Evolutionary conservation across 441 rosid genomes (phyloP).

Genomic region (Pelargonium citronellum): DNA sequence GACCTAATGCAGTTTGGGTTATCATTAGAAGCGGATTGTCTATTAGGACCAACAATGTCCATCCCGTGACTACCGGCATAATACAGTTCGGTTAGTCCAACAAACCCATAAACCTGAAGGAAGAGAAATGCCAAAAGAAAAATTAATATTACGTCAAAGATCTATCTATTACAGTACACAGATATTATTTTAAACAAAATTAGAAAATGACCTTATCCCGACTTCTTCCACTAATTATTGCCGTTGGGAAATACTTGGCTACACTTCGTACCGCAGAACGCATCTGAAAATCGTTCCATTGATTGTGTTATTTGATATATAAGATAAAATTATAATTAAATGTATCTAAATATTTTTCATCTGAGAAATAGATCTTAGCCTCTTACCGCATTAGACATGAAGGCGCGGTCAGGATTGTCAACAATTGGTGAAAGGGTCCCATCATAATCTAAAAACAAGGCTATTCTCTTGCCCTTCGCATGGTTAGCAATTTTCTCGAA

Average conservation of each 20-base stretch:
- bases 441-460: slow-evolving; percentile 87
- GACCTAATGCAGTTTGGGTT: slow-evolving; percentile 39
- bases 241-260: slow-evolving; percentile 83
- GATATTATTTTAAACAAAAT: too few species aligned
- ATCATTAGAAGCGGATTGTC: slow-evolving; percentile 37
- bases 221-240: slow-evolving; percentile 96
- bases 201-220: slow-evolving; percentile 62
- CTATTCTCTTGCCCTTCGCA: slow-evolving; percentile 82
- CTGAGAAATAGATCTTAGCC: slow-evolving; percentile 10
- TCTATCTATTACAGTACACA: not conserved
- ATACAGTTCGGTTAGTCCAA: slow-evolving; percentile 65
- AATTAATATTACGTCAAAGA: not conserved
- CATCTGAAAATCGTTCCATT: slow-evolving; percentile 49
- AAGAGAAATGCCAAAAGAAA: slow-evolving; percentile 14
- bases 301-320: not conserved
- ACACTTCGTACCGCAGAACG: slow-evolving; percentile 60
- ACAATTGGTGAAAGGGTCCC: slow-evolving; percentile 97
- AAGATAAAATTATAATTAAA: not conserved
- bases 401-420: slow-evolving; percentile 80
- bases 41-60: slow-evolving; percentile 84
- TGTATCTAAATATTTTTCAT: not conserved
- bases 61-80: slow-evolving; percentile 99
- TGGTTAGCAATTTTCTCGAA: slow-evolving; percentile 64
- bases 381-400: slow-evolving; percentile 74
- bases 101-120: slow-evolving; percentile 75